Conservation (phyloP, 176 grass and related monocot species). For the Aegilops speltoides region DNA sequence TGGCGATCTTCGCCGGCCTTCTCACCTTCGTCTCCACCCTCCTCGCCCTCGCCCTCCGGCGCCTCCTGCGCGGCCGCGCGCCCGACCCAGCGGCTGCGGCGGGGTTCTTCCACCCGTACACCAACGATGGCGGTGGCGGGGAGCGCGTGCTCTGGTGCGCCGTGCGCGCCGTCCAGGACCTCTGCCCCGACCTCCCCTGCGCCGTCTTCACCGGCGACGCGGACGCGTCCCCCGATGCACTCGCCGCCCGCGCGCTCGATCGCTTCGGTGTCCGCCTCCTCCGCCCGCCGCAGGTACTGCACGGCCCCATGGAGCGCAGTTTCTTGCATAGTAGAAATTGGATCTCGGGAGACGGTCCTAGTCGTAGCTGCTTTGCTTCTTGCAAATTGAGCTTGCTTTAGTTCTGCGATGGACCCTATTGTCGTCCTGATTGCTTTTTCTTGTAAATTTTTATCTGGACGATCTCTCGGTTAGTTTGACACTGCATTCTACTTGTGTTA, state of each 20-base stretch:
- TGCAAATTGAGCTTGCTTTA: not conserved
- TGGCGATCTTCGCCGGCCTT: constrained; percentile 49
- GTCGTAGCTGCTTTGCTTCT: not conserved
- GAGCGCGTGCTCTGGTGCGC: constrained; percentile 97
- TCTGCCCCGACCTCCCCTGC: constrained; percentile 61
- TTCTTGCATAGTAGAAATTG: not conserved
- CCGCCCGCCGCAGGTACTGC: constrained; percentile 57
- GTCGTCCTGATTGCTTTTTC: not conserved
- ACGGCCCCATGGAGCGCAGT: not conserved
- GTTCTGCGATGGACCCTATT: not conserved
- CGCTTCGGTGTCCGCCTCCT: constrained; percentile 75
- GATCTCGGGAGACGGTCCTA: constrained; percentile 13
- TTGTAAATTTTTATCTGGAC: no score
- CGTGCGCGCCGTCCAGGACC: constrained; percentile 74
- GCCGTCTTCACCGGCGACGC: constrained; percentile 76
- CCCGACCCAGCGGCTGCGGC: not conserved
- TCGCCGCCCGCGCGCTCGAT: constrained; percentile 56
- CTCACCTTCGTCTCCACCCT: constrained; percentile 31
- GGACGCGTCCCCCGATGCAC: constrained; percentile 60
- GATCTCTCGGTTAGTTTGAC: not conserved
- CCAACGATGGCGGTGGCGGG: constrained; percentile 90
- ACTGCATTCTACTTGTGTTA: not conserved
- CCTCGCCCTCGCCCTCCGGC: constrained; percentile 18
- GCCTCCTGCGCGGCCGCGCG: not conserved
- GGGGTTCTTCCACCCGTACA: constrained; percentile 94